Percentiles rank a stretch among this genome's conserved stretches.
phyloP scores from a whole-genome alignment of 345 rosid genomes.

The Pistacia integerrima region DNA sequence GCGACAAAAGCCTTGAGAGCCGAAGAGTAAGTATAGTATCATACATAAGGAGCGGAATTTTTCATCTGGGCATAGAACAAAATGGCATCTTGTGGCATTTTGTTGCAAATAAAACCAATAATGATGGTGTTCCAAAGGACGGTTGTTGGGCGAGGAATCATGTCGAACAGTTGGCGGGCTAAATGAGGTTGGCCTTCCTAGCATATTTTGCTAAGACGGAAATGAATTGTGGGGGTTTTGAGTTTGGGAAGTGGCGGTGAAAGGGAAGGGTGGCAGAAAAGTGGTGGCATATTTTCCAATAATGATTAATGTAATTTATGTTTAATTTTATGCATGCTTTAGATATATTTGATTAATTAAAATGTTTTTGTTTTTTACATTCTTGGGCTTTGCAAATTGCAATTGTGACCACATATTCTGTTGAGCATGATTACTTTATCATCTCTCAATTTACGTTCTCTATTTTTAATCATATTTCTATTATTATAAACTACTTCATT shows the following conservation, averaged over 20 bases:
- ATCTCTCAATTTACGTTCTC: too few relatives aligned
- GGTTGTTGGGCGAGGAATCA: conserved; percentile 79
- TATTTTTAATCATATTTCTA: too few relatives aligned
- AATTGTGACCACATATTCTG: too few relatives aligned
- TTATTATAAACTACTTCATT: not conserved
- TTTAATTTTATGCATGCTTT: too few relatives aligned
- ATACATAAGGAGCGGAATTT: conserved; percentile 42
- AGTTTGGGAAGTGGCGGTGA: too few relatives aligned
- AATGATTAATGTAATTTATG: too few relatives aligned
- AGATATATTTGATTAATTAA: too few relatives aligned
- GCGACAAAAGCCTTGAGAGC: conserved; percentile 55
- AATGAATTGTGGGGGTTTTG: too few relatives aligned
- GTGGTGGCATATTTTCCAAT: conserved; percentile 53
- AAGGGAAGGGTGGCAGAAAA: too few relatives aligned
- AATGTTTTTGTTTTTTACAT: too few relatives aligned
- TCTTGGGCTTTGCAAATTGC: too few relatives aligned
- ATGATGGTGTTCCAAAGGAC: conserved; percentile 87
- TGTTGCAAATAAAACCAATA: conserved; percentile 83
- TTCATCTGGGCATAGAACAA: conserved; percentile 69
- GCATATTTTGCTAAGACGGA: conserved; percentile 35
- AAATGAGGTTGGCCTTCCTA: conserved; percentile 75
- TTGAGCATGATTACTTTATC: too few relatives aligned
- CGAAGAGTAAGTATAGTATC: conserved; percentile 86
- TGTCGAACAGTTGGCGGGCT: conserved; percentile 84
- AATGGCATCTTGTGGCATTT: conserved; percentile 72